These are phyloP conservation scores for Pittosporum tobira DNA, from an alignment of 129 eudicot species.

Conservation along the genomic window DNA sequence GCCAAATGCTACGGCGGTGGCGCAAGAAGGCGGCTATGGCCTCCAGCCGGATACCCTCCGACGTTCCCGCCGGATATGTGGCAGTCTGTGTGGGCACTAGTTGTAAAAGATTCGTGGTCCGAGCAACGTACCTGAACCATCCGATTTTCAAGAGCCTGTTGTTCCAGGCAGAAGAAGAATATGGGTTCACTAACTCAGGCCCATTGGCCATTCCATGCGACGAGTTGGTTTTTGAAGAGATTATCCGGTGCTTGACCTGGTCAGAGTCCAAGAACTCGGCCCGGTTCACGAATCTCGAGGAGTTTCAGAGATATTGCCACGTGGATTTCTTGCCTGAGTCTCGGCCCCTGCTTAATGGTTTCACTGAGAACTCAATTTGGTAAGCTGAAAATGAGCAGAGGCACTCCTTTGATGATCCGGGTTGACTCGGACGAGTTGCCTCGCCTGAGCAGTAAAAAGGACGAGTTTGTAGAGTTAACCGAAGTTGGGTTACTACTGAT, in stretches of 20 bases:
- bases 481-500: neutral
- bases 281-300: conserved; percentile 54
- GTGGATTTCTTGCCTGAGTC: conserved; percentile 65
- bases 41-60: conserved; percentile 47
- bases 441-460: conserved; percentile 6
- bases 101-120: conserved; percentile 58
- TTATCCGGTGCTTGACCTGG: conserved; percentile 50
- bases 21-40: conserved; percentile 47
- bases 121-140: conserved; percentile 63
- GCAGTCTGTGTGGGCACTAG: conserved; percentile 69
- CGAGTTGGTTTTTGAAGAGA: conserved; percentile 67
- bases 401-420: conserved; percentile 24
- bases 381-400: neutral
- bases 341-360: conserved; percentile 53
- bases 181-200: conserved; percentile 65
- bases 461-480: neutral
- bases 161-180: conserved; percentile 77
- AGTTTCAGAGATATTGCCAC: conserved; percentile 57
- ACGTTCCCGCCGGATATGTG: conserved; percentile 90
- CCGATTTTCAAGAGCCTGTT: conserved; percentile 62
- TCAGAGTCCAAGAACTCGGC: conserved; percentile 32
- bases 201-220: conserved; percentile 83
- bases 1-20: conserved; percentile 72
- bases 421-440: conserved; percentile 22
- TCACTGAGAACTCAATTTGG: conserved; percentile 29